phyloP scores from a whole-genome alignment of 306 rosid species.

The Pterocarpus macrocarpus region DNA sequence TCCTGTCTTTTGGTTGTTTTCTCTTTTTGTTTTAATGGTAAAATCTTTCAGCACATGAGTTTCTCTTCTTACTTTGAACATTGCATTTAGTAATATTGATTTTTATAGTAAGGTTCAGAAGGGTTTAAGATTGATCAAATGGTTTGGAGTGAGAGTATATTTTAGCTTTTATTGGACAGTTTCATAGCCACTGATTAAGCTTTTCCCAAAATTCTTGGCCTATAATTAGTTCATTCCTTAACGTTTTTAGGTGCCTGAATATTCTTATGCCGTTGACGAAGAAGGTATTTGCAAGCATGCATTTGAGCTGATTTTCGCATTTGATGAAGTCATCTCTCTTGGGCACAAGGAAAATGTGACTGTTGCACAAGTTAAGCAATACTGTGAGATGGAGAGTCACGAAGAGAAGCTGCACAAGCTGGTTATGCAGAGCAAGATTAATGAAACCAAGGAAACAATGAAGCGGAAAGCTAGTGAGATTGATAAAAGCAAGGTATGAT shows the following conservation, averaged over 20 bases:
- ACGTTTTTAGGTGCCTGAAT: slow-evolving; percentile 86
- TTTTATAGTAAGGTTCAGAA: neutral
- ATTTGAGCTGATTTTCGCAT: slow-evolving; percentile 92
- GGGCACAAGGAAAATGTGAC: slow-evolving; percentile 94
- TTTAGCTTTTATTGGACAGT: neutral
- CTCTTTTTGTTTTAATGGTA: slow-evolving; percentile 25
- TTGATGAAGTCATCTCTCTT: slow-evolving; percentile 93
- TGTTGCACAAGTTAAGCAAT: slow-evolving; percentile 90
- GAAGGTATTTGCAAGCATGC: slow-evolving; percentile 89
- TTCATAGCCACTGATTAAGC: neutral
- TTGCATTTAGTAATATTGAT: slow-evolving; percentile 9
- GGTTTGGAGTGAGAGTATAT: slow-evolving; percentile 6
- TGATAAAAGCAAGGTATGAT: slow-evolving; percentile 96
- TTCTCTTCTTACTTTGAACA: slow-evolving; percentile 15
- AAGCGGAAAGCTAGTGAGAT: slow-evolving; percentile 98
- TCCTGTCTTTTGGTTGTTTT: slow-evolving; percentile 21
- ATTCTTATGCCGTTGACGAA: slow-evolving; percentile 85
- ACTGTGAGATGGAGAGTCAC: slow-evolving; percentile 97
- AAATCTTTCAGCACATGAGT: slow-evolving; percentile 5
- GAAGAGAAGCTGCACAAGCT: slow-evolving; percentile 97
- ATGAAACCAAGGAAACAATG: slow-evolving; percentile 96
- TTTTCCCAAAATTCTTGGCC: neutral
- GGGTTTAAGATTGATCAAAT: slow-evolving; percentile 29
- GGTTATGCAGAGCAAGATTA: slow-evolving; percentile 93
- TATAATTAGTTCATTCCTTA: slow-evolving; percentile 57